Evolutionary conservation across 495 filamentous ascomycete species (phyloP), one percentile per base, ranked within the genome.

Genomic region (Platismatia glauca): DNA sequence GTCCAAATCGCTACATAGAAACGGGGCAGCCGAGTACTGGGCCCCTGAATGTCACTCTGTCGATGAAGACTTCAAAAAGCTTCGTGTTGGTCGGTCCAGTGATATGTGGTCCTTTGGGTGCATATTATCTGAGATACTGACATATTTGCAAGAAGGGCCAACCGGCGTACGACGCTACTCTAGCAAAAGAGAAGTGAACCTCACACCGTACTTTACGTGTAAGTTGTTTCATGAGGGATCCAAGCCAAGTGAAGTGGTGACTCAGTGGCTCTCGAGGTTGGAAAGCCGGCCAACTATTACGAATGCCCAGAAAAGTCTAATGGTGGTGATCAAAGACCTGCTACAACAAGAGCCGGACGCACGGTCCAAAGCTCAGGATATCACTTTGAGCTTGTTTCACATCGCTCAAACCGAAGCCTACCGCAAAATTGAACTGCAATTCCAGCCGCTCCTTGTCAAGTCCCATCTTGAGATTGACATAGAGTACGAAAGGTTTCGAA

Each of bases 101-200:
- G 71, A 73, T 59, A 66, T 72, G 31, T 73, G 71, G 71, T 69
- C 68, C 0, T 56, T 73, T 48, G 71, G 71, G 35, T 73, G 71
- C 57, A 69, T 73, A 34, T 62, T 73, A 29, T 55, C 62, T 24
- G 71, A 71, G 52, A 60, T 66, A 34, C 56, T 68, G 27, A 67
- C 70, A 27, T 73, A 46, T 22, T 9, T 46, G 11, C 43, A 46
- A 46, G n/a, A 46, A 22, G 43, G 43, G 43, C 8, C 43, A 0
- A 46, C n/a, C n/a, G 43, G 43, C 43, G 43, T 46, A 22, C 6
- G 1, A 46, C 22, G 6, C n/a, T 46, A 22, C 20, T 46, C 43
- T 9, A 22, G 20, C 20, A 22, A 22, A 46, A 46, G 43, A 46
- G 5, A 22, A 8, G 20, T 46, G 3, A n/a, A 0, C 7, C 18